Base-by-base conservation (phyloP, 2,329 filamentous ascomycete species). In the Neospermospora avenae region DNA sequence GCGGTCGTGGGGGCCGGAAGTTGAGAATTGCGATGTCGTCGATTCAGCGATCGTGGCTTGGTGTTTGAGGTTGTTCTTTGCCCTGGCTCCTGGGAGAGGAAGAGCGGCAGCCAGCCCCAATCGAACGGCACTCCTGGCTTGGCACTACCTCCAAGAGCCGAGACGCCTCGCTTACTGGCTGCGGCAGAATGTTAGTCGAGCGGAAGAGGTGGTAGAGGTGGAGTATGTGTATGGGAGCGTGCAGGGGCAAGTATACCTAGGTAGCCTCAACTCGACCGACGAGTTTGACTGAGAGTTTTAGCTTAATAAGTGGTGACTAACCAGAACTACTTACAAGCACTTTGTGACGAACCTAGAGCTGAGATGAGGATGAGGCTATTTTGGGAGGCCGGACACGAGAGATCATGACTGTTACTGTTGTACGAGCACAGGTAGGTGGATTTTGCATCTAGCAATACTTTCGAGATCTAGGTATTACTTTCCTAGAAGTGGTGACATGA, bases 1-100 rank as follows among this genome's bases (percentile, higher is more conserved):
- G 49, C 24, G n/a, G 57, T 44, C 42, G 61, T 57, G 46, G 45
- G 22, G 4, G 61, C 54, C 41, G 45, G 22, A 4, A 4, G 37
- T 45, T 52, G n/a, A 39, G 56, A 18, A 28, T 31, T 24, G 31
- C 2, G 45, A 31, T 16, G 54, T 39, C 5, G 51, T 54, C 16
- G 51, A 28, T 13, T 7, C 28, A 42, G 39, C 1, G 51, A 22
- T 28, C 14, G 35, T 54, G 35, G 45, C 45, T 49, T 34, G 51
- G 39, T 39, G 37, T 42, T 54, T 39, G 34, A 39, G 24, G 34
- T 53, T 54, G 39, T 44, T 54, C 51, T 34, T n/a, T 13, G 18
- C 13, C 7, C 13, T 11, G 31, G 24, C 3, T 20, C 18, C n/a
- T 20, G 39, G 11, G 46, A 49, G 28, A 28, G 35, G 46, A 25